Conservation (phyloP, 1,139 yeast species). For the Lodderomyces pseudojiufengensis region DNA sequence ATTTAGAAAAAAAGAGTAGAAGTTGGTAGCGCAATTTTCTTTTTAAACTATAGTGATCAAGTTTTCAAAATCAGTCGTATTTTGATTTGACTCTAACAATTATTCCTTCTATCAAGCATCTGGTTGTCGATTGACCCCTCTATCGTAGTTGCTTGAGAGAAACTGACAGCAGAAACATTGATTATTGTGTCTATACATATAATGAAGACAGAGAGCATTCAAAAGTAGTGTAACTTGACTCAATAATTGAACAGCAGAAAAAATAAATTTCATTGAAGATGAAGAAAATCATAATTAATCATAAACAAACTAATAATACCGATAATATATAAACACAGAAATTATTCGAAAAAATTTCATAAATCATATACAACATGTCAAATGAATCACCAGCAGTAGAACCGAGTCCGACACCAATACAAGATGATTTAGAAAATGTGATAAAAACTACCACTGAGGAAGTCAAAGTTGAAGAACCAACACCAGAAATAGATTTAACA, state of each 20-base stretch:
- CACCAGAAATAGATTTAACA: constrained; percentile 26
- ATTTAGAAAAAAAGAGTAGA: no score
- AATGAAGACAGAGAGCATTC: background rate
- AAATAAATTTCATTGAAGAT: background rate
- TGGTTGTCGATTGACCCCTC: no score
- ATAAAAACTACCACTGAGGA: constrained; percentile 13
- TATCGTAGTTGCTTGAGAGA: no score
- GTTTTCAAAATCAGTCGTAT: no score
- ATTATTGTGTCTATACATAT: background rate
- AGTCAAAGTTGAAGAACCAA: constrained; percentile 14
- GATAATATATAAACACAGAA: no score
- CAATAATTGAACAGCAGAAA: background rate
- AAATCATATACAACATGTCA: constrained; percentile 10
- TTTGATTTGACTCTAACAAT: no score
- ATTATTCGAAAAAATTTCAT: no score
- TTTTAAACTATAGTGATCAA: no score
- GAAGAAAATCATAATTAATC: background rate
- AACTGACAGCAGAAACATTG: no score
- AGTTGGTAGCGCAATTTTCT: no score
- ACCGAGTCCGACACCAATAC: constrained; percentile 13
- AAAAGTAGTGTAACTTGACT: background rate
- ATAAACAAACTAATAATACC: background rate
- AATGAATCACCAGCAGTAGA: constrained; percentile 19
- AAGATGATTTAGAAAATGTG: constrained; percentile 9
- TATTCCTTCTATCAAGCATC: no score